These are phyloP conservation scores for Taphrina populina DNA, from an alignment of 1,139 yeast genomes.

Conservation along the genomic window DNA sequence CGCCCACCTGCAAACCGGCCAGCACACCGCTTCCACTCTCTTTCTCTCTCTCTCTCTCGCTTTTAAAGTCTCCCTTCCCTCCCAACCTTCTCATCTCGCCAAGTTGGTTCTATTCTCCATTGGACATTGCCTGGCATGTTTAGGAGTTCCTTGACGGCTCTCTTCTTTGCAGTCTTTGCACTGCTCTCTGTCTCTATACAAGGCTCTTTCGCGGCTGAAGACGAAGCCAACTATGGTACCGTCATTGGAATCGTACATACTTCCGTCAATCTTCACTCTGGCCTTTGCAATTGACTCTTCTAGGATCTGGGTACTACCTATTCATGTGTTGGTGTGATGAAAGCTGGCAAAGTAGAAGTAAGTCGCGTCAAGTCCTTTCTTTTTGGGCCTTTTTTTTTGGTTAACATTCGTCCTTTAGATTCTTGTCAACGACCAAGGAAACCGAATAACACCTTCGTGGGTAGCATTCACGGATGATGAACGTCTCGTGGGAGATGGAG, in stretches of 20 bases:
- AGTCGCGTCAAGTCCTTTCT: conserved; percentile 4
- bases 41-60: conserved; percentile 1
- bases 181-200: conserved; percentile 28
- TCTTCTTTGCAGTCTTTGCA: conserved; percentile 32
- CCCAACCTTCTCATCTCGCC: neutral
- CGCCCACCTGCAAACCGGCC: too few species aligned
- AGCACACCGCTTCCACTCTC: too few species aligned
- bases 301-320: conserved; percentile 81
- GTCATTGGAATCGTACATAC: conserved; percentile 27
- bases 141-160: conserved; percentile 28
- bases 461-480: conserved; percentile 84
- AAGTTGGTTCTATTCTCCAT: neutral
- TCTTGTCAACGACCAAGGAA: conserved; percentile 92
- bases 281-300: neutral
- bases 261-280: neutral
- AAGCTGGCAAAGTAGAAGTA: conserved; percentile 77
- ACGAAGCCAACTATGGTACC: conserved; percentile 19
- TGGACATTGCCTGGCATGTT: conserved; percentile 1
- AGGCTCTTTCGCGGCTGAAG: conserved; percentile 21
- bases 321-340: conserved; percentile 94
- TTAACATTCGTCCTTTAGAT: conserved; percentile 45
- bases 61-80: conserved; percentile 4
- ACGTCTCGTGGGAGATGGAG: conserved; percentile 91
- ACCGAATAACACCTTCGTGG: conserved; percentile 88
- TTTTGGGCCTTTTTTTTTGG: neutral